Conservation (phyloP, 2,329 filamentous ascomycete species). For the Aureobasidium namibiae region DNA sequence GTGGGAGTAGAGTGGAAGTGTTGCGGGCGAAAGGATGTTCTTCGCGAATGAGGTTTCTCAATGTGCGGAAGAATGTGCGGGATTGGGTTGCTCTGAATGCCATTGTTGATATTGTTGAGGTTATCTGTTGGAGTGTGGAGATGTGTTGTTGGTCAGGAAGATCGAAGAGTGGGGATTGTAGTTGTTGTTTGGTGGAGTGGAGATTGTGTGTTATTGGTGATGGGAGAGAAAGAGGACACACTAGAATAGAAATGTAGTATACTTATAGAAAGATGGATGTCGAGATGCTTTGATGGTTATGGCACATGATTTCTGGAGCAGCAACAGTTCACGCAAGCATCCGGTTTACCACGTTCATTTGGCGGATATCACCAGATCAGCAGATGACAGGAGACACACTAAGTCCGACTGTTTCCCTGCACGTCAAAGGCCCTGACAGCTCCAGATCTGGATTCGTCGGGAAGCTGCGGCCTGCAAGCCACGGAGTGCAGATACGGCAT, state of each 20-base stretch:
- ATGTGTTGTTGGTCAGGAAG: neutral
- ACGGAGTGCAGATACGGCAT: neutral
- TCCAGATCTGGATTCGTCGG: neutral
- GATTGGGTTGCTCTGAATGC: slow-evolving; percentile 11
- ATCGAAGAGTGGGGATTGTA: neutral
- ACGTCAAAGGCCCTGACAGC: neutral
- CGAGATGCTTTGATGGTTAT: too few relatives aligned
- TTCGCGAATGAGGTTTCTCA: neutral
- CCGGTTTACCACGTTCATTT: neutral
- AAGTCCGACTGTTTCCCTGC: neutral
- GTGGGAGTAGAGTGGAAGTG: neutral
- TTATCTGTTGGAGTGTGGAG: neutral
- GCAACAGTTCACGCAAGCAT: neutral
- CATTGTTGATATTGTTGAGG: neutral
- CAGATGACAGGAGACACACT: neutral
- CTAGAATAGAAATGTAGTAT: neutral
- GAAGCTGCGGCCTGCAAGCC: neutral
- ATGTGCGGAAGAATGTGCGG: slow-evolving; percentile 12
- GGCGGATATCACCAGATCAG: neutral
- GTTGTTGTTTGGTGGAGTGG: neutral
- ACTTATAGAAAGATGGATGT: slow-evolving; percentile 5
- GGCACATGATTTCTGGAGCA: neutral
- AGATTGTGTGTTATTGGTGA: neutral
- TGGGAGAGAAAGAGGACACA: neutral
- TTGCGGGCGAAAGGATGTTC: slow-evolving; percentile 9